Evolutionary conservation across 2,329 filamentous ascomycete species (phyloP).

Genomic region (Chaetomiaceae sp.): DNA sequence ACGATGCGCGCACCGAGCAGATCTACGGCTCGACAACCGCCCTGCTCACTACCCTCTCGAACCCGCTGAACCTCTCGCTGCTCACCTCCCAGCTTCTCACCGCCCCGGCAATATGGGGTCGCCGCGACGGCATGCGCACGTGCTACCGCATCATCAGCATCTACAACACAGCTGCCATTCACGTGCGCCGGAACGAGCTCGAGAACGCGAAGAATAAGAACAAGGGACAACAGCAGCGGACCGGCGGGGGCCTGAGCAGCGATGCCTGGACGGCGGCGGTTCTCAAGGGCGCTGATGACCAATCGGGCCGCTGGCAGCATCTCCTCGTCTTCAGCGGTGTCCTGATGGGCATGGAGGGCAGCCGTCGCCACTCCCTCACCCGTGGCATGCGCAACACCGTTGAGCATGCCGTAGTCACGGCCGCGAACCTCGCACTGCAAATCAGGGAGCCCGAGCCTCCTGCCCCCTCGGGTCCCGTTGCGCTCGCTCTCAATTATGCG

Average conservation of each 20-base stretch:
- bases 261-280: slow-evolving; percentile 56
- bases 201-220: slow-evolving; percentile 30
- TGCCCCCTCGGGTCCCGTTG: slow-evolving; percentile 49
- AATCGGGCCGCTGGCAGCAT: slow-evolving; percentile 73
- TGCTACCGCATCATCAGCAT: slow-evolving; percentile 65
- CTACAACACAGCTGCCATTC: slow-evolving; percentile 62
- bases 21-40: slow-evolving; percentile 63
- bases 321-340: slow-evolving; percentile 74
- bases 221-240: slow-evolving; percentile 1
- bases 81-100: slow-evolving; percentile 68
- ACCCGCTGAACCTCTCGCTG: slow-evolving; percentile 69
- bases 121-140: slow-evolving; percentile 49
- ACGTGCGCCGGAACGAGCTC: slow-evolving; percentile 47
- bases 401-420: slow-evolving; percentile 68
- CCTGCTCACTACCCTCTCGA: slow-evolving; percentile 65
- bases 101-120: slow-evolving; percentile 66
- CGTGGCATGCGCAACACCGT: slow-evolving; percentile 60
- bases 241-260: slow-evolving; percentile 43
- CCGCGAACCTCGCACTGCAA: slow-evolving; percentile 67
- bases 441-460: slow-evolving; percentile 35
- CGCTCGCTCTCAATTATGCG: slow-evolving; percentile 70
- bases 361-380: slow-evolving; percentile 60
- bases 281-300: slow-evolving; percentile 53
- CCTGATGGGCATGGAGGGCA: slow-evolving; percentile 68
- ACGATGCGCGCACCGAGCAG: slow-evolving; percentile 48